Evolutionary conservation across 306 rosid species (phyloP).

Genomic region (Sphenostylis stenocarpa): DNA sequence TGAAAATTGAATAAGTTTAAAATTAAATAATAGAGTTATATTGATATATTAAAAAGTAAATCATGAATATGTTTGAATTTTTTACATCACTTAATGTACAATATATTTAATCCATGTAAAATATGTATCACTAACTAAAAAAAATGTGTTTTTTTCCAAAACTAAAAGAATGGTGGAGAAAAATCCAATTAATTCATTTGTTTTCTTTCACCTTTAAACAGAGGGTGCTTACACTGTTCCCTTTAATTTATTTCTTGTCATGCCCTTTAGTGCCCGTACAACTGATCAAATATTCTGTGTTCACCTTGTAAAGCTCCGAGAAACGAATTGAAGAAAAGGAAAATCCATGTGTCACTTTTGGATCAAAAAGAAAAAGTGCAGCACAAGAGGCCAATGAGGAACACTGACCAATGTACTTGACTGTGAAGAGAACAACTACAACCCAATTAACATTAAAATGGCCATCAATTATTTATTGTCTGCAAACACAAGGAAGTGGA

Average conservation of each 20-base stretch:
- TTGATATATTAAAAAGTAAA: no score
- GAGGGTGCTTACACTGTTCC: background rate
- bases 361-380: conserved; percentile 27
- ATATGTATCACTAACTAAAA: no score
- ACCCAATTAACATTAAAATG: conserved; percentile 1
- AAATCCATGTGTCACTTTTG: conserved; percentile 28
- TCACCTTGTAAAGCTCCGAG: background rate
- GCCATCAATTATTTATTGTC: background rate
- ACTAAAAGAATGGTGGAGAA: no score
- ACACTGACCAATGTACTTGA: conserved; percentile 18
- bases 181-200: background rate
- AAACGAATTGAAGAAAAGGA: conserved; percentile 2
- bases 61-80: no score
- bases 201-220: background rate
- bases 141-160: no score
- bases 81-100: no score
- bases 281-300: background rate
- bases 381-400: background rate
- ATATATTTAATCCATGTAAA: no score
- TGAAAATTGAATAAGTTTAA: no score
- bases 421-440: background rate
- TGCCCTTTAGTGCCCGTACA: background rate
- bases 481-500: background rate
- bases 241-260: background rate
- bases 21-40: no score